Percentiles rank a stretch among this genome's conserved stretches.
Conservation (phyloP, 768 basidiomycete genomes). For the Coprinopsis marcescibilis region DNA sequence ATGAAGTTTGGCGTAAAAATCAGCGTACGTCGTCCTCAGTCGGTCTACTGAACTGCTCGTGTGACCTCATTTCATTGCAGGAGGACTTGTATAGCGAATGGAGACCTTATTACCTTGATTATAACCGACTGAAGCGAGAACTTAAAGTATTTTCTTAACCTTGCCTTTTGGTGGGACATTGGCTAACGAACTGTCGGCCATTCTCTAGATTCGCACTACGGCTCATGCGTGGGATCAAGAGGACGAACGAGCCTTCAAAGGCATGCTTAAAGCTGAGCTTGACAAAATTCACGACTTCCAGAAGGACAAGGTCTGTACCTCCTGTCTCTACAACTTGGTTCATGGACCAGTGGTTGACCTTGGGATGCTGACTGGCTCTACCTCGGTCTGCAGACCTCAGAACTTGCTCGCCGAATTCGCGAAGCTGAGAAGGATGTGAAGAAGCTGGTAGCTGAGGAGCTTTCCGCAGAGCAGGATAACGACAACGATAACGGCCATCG, state of each 20-base stretch:
- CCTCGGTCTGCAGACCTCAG: slow-evolving; percentile 53
- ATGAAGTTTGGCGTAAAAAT: slow-evolving; percentile 88
- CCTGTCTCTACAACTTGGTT: not conserved
- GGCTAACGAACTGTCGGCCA: too few relatives aligned
- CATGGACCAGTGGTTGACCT: not conserved
- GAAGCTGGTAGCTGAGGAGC: slow-evolving; percentile 62
- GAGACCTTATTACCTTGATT: slow-evolving; percentile 87
- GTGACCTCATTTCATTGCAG: slow-evolving; percentile 30
- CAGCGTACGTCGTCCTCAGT: slow-evolving; percentile 35
- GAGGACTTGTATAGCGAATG: slow-evolving; percentile 85
- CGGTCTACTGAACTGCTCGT: not conserved
- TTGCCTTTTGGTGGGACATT: too few relatives aligned
- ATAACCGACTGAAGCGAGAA: slow-evolving; percentile 83
- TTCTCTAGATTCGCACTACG: slow-evolving; percentile 39
- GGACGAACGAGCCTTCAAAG: slow-evolving; percentile 81
- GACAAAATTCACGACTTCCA: slow-evolving; percentile 96
- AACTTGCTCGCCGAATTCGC: slow-evolving; percentile 75
- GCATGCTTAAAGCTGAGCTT: slow-evolving; percentile 75
- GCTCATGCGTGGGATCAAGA: slow-evolving; percentile 60
- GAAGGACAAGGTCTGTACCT: slow-evolving; percentile 57
- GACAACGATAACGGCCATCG: slow-evolving; percentile 4
- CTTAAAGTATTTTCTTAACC: slow-evolving; percentile 55
- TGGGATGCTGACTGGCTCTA: not conserved
- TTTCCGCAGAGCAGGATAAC: slow-evolving; percentile 13
- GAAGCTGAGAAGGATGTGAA: slow-evolving; percentile 80